Conservation (phyloP, 2,329 filamentous ascomycete genomes). For the Mollisia scopiformis region DNA sequence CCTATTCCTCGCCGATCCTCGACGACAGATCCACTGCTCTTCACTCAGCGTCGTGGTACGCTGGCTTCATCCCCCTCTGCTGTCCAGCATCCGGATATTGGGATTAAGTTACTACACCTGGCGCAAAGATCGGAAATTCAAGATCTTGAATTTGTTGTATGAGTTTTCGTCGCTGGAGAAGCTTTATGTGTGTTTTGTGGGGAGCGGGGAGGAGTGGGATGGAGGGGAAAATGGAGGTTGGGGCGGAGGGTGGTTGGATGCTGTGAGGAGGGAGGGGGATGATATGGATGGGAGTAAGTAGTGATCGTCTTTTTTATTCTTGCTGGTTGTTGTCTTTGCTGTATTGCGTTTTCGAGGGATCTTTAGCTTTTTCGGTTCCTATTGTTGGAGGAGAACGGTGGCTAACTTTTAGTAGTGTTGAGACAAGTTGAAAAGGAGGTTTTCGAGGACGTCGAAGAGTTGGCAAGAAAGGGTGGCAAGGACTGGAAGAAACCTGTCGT, state of each 20-base stretch:
- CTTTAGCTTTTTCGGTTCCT: no score
- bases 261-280: not conserved
- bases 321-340: no score
- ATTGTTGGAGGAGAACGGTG: no score
- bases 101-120: slow-evolving; percentile 1
- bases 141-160: not conserved
- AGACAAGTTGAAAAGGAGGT: not conserved
- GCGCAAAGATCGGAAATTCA: not conserved
- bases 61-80: not conserved
- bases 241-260: not conserved
- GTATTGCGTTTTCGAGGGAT: no score
- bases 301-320: no score
- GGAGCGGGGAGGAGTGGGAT: not conserved
- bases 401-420: no score
- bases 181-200: slow-evolving; percentile 3
- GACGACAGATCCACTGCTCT: not conserved
- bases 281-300: not conserved
- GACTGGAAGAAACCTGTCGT: not conserved
- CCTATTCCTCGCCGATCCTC: not conserved
- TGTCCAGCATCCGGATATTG: not conserved
- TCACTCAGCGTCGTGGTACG: not conserved
- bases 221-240: not conserved
- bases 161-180: not conserved
- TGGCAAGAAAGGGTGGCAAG: not conserved
- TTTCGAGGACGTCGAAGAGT: not conserved